Evolutionary conservation across 192 early-diverging fungal genomes (phyloP).

Genomic region (Coemansia sp.): DNA sequence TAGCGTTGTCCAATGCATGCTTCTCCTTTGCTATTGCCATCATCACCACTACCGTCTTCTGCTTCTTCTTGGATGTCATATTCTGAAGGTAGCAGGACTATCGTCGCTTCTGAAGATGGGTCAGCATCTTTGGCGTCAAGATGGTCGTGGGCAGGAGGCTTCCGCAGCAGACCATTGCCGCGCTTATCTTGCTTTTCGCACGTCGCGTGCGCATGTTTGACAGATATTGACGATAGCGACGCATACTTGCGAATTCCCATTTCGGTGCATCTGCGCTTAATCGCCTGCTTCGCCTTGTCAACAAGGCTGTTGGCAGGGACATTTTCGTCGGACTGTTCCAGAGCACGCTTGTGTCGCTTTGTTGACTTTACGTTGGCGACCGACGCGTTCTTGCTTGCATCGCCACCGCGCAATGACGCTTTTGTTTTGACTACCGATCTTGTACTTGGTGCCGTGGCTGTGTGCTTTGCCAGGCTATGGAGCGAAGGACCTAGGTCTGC

Average conservation of each 20-base stretch:
- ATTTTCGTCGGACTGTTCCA: conserved; percentile 17
- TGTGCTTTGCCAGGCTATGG: neutral
- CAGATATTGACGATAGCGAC: conserved; percentile 32
- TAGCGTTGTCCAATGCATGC: neutral
- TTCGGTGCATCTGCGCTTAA: conserved; percentile 45
- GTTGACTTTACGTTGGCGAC: neutral
- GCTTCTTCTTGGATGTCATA: conserved; percentile 5
- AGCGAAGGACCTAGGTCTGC: neutral
- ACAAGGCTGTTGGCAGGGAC: conserved; percentile 17
- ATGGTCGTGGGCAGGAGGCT: conserved; percentile 4
- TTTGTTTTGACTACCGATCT: neutral
- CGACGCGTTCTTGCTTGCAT: neutral
- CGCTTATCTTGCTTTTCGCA: neutral
- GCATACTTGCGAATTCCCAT: conserved; percentile 45
- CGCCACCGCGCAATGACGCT: neutral
- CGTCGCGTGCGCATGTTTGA: conserved; percentile 16
- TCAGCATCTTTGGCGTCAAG: conserved; percentile 8
- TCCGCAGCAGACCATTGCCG: conserved; percentile 1
- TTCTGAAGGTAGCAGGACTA: conserved; percentile 40
- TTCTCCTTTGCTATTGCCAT: neutral
- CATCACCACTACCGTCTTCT: neutral
- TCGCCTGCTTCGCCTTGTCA: conserved; percentile 39
- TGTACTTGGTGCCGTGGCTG: neutral
- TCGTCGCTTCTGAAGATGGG: conserved; percentile 43
- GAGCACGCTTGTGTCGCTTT: conserved; percentile 23